These are phyloP conservation scores for Gremmenia infestans DNA, from an alignment of 2,329 filamentous ascomycete species.

Conservation along the genomic window DNA sequence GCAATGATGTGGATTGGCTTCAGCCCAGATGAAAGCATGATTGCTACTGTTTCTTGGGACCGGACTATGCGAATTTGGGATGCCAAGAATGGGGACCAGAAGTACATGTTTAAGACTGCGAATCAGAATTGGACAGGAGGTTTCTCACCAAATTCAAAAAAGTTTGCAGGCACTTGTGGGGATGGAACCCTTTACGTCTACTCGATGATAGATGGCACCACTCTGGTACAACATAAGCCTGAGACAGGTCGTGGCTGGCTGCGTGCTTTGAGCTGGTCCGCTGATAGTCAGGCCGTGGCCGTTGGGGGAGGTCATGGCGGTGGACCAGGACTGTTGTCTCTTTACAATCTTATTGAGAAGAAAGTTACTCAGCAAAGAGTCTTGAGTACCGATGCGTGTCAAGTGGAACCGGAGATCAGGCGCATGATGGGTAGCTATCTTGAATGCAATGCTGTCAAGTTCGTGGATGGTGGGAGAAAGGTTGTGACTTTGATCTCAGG, in stretches of 20 bases:
- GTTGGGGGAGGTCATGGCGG: constrained; percentile 4
- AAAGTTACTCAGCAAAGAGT: constrained; percentile 5
- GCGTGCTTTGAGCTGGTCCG: constrained; percentile 6
- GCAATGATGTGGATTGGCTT: constrained; percentile 10
- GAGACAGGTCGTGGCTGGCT: constrained; percentile 1
- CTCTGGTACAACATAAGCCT: constrained; percentile 1
- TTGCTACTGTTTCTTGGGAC: constrained; percentile 6
- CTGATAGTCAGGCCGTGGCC: constrained; percentile 3
- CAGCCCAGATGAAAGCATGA: constrained; percentile 6
- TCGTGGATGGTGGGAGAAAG: constrained; percentile 10
- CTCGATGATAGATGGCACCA: constrained; percentile 3
- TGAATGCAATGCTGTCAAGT: constrained; percentile 1
- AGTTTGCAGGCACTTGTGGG: constrained; percentile 9
- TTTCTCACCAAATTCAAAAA: constrained; percentile 7
- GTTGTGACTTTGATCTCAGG: constrained; percentile 6
- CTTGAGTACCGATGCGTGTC: constrained; percentile 2
- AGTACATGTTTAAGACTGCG: constrained; percentile 4
- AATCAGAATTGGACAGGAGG: constrained; percentile 9
- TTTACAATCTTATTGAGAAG: constrained; percentile 3
- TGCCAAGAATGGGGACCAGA: not conserved
- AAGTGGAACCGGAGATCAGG: not conserved
- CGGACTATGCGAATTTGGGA: constrained; percentile 9
- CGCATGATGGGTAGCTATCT: constrained; percentile 1
- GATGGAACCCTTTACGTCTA: constrained; percentile 7
- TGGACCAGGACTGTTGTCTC: not conserved